Base-by-base conservation (phyloP, 2,329 filamentous ascomycete species). In the Periglandula ipomoeae region DNA sequence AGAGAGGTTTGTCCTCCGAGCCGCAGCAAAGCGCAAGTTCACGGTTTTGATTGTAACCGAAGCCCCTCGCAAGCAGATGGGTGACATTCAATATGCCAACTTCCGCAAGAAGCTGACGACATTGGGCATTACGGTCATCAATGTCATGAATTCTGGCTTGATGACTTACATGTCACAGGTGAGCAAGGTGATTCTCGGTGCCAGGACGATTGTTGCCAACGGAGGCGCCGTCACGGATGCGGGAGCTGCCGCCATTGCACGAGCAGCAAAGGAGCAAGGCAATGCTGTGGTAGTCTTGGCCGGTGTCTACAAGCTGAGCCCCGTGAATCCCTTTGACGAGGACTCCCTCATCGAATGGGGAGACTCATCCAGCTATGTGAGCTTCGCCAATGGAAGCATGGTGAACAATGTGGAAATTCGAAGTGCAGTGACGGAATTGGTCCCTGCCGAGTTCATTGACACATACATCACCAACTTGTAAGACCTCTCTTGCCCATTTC, bases 141-240 rank as follows among this genome's bases (percentile, higher is more conserved):
- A 87, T 52, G 83, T 97, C 48, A 82, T 88, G 39, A 90, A 95
- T 65, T 85, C 83, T 7, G 87, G 89, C 9, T 78, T 95, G 47
- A 94, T 90, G 70, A 89, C 90, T 1, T 87, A 97, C 59, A 97
- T 98, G 87, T 87, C 90, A 8, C 82, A 86, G 52, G 88, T 96
- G 58, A 94, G 91, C 74, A 96, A 96, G 70, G 91, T 98, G 52
- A 87, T 98, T 44, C 74, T 98, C 6, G 85, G 87, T 11, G 91
- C 91, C 5, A 85, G 90, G 60, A 85, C 87, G 3, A 87, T 98
- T 24, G 81, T 94, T 41, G 87, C 88, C 44, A 93, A 95, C 59
- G 93, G 93, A 46, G 87, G 87, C 6, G 79, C 95, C 23, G 77
- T 97, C 24, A 86, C 89, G 17, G 85, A 89, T 37, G 82, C 86